Base-by-base conservation (phyloP, 2,329 filamentous ascomycete species). In the Lecanosticta acicola region DNA sequence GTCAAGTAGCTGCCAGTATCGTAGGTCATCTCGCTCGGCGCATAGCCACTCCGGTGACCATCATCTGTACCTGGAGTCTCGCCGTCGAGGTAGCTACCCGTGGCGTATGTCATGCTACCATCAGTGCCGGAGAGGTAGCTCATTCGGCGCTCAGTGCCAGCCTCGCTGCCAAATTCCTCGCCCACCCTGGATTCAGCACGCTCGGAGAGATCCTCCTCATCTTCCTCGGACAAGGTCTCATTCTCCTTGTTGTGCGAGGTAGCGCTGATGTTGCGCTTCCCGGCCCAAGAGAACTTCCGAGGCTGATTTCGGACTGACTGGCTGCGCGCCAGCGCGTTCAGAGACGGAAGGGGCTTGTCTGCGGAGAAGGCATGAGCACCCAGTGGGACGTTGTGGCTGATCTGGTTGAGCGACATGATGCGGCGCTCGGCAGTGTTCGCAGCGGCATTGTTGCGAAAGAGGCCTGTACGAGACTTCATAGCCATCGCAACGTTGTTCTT, bases 401-500 rank as follows among this genome's bases (percentile, higher is more conserved):
- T 94, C 68, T 96, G 87, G 64, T 85, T 94, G 29, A 97, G 79
- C 41, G 88, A 95, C 48, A 94, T 78, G 59, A 97, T 96, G 39
- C 93, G 82, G 33, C 91, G 79, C 50, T 70, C 70, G 13, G 68
- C 66, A 32, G 68, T 57, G 45, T 62, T 63, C 3, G 60, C 59
- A 19, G 64, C 59, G 14, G 61, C 57, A n/a, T 64, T 63, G 47
- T 67, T 70, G 39, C 69, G 66, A 39, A 64, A 64, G 9, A 69
- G 59, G 20, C 64, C 62, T 32, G 69, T 66, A 14, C 73, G 66
- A 42, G 69, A 64, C 53, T 63, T 81, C 77, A 68, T 76, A 61
- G 59, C 79, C 71, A 74, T 57, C 7, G 58, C 53, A 39, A 64
- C 62, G 32, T 56, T 58, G 1, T 56, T 52, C 20, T 60, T 59